A percentile compares a stretch with the other conserved stretches of the same genome.
These are phyloP conservation scores for Stachybotrys chartarum DNA, from an alignment of 2,329 filamentous ascomycete genomes.

Conservation along the genomic window DNA sequence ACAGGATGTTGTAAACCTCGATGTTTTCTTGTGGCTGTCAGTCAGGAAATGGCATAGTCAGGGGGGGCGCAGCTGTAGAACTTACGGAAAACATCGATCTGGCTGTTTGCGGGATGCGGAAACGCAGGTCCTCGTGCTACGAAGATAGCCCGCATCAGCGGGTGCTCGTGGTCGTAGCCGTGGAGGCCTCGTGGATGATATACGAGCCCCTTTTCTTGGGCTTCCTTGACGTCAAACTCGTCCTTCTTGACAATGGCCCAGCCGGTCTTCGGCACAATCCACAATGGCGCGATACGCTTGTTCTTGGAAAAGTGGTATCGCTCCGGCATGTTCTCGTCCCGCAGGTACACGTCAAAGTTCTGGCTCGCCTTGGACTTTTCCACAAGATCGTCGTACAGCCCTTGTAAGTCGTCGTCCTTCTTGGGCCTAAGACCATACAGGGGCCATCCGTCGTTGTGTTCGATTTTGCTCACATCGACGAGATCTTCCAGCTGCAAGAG, in stretches of 20 bases:
- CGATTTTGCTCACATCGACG: constrained; percentile 68
- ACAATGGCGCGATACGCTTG: constrained; percentile 83
- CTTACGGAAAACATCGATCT: constrained; percentile 76
- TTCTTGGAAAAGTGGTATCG: constrained; percentile 89
- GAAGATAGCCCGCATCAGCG: constrained; percentile 94
- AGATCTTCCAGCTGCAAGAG: constrained; percentile 87
- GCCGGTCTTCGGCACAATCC: constrained; percentile 86
- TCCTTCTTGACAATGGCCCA: constrained; percentile 82
- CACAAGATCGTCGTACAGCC: constrained; percentile 56
- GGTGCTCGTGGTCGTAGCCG: constrained; percentile 91
- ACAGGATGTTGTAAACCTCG: constrained; percentile 91
- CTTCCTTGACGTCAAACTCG: constrained; percentile 68
- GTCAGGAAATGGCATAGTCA: constrained; percentile 14
- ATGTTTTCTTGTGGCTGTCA: constrained; percentile 62
- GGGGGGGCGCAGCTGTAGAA: constrained; percentile 13
- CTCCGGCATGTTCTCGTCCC: constrained; percentile 81
- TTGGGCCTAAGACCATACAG: constrained; percentile 82
- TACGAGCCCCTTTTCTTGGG: constrained; percentile 51
- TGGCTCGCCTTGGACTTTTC: constrained; percentile 53
- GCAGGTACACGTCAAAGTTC: constrained; percentile 80
- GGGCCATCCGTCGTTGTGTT: constrained; percentile 90
- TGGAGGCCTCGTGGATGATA: constrained; percentile 84
- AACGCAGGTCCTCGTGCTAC: constrained; percentile 89
- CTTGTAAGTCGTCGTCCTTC: constrained; percentile 55
- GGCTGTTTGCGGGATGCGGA: constrained; percentile 74